Evolutionary conservation across 768 basidiomycete species (phyloP).

Genomic region (Mycena amicta): DNA sequence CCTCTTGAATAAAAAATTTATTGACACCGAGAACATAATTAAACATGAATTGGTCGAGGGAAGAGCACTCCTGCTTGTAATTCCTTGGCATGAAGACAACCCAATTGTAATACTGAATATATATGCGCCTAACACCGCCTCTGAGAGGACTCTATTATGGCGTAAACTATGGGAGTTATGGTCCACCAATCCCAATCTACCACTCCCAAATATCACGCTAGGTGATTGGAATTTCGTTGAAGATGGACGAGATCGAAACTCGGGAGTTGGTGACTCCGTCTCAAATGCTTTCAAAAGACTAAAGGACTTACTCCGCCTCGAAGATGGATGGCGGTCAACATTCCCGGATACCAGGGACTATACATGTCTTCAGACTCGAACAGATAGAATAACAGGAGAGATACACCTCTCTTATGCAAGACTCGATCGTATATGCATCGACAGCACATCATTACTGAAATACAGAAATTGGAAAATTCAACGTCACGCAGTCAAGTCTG

Average conservation of each 20-base stretch:
- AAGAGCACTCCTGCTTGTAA: constrained; percentile 5
- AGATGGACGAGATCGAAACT: constrained; percentile 23
- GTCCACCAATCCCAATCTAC: not conserved
- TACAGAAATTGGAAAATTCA: constrained; percentile 10
- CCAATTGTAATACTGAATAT: constrained; percentile 17
- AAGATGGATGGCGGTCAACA: constrained; percentile 14
- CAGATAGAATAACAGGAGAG: not conserved
- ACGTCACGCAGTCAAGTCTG: constrained; percentile 1
- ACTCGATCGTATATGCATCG: constrained; percentile 6
- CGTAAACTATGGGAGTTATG: not conserved
- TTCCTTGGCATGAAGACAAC: constrained; percentile 18
- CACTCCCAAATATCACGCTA: constrained; percentile 10
- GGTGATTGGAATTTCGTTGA: constrained; percentile 32
- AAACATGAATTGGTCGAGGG: constrained; percentile 16
- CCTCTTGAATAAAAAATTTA: constrained; percentile 18
- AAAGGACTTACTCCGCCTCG: not conserved
- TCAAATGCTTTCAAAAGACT: not conserved
- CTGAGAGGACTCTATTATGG: not conserved
- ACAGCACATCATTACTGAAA: not conserved
- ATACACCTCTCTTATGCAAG: not conserved
- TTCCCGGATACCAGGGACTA: constrained; percentile 3
- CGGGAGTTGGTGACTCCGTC: not conserved
- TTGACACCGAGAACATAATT: not conserved
- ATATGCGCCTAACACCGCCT: constrained; percentile 22
- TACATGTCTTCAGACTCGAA: not conserved